phyloP scores from a whole-genome alignment of 179 eudicot genomes.

The Heliamphora pulchella region DNA sequence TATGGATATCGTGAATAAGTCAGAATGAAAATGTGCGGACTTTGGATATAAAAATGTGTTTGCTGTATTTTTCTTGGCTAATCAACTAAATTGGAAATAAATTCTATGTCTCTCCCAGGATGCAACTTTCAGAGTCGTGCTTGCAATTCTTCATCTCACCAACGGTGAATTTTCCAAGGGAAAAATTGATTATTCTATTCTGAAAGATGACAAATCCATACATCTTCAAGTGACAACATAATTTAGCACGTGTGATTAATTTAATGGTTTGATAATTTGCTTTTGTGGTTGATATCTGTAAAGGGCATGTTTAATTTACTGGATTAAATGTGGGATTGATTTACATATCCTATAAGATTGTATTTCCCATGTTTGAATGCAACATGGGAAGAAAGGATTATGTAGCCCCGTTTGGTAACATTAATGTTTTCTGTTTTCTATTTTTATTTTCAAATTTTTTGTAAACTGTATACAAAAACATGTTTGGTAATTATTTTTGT shows the following conservation, averaged over 20 bases:
- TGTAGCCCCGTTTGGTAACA: no score
- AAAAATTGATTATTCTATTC: conserved; percentile 69
- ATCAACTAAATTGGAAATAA: conserved; percentile 20
- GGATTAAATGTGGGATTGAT: no score
- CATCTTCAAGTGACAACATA: conserved; percentile 76
- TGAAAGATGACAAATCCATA: conserved; percentile 70
- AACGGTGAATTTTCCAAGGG: conserved; percentile 78
- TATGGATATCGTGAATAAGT: conserved; percentile 90
- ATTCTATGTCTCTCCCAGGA: conserved; percentile 43
- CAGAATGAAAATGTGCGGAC: conserved; percentile 64
- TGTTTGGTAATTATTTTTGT: no score
- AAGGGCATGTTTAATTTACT: no score
- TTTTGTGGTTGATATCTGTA: conserved; percentile 14
- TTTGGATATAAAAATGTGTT: not conserved
- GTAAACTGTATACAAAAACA: no score
- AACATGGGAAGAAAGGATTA: no score
- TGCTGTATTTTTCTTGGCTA: not conserved
- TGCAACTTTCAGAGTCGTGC: conserved; percentile 89
- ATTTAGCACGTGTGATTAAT: conserved; percentile 59
- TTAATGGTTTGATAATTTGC: conserved; percentile 1
- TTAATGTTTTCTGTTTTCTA: no score
- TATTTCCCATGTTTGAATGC: no score
- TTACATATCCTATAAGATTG: no score
- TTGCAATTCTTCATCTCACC: conserved; percentile 87
- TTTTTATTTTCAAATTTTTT: no score